A percentile compares a stretch with the other conserved stretches of the same genome.
Evolutionary conservation across 2,329 filamentous ascomycete genomes (phyloP).

Genomic region (Diaporthe eres): DNA sequence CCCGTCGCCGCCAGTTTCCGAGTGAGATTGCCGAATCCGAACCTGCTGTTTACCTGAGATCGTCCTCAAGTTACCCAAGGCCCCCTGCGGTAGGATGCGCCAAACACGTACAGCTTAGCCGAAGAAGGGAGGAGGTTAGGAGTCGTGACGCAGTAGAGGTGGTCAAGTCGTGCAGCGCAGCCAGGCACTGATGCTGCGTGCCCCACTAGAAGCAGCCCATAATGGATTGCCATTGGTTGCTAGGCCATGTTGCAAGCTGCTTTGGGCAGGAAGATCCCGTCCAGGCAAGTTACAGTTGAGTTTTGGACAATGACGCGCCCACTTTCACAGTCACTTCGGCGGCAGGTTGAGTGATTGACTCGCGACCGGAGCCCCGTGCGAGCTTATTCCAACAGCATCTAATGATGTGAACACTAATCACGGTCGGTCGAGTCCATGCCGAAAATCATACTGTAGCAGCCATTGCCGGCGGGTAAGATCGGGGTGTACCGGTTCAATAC

Average conservation of each 20-base stretch:
- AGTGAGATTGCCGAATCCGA: background rate
- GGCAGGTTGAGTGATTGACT: background rate
- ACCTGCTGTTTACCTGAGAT: background rate
- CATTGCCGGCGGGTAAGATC: background rate
- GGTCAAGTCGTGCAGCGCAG: background rate
- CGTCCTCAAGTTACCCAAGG: background rate
- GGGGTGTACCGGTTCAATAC: background rate
- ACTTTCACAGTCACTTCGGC: slow-evolving; percentile 2
- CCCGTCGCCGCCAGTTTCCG: background rate
- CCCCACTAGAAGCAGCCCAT: background rate
- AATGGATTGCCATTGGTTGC: background rate
- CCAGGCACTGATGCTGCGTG: background rate
- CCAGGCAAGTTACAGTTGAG: slow-evolving; percentile 4
- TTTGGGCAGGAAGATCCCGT: slow-evolving; percentile 20
- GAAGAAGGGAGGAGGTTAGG: slow-evolving; percentile 7
- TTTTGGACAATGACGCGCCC: slow-evolving; percentile 1
- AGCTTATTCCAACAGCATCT: background rate
- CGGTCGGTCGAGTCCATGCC: background rate
- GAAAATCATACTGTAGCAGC: background rate
- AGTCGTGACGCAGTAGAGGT: slow-evolving; percentile 22
- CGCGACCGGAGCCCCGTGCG: background rate
- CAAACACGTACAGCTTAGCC: background rate
- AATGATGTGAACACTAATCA: too few species aligned
- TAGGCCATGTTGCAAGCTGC: background rate
- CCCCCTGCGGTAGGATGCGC: background rate